Evolutionary conservation across 1,284 basidiomycete species (phyloP), one percentile per base, ranked within the genome.

Genomic region (Puccinia coronata): DNA sequence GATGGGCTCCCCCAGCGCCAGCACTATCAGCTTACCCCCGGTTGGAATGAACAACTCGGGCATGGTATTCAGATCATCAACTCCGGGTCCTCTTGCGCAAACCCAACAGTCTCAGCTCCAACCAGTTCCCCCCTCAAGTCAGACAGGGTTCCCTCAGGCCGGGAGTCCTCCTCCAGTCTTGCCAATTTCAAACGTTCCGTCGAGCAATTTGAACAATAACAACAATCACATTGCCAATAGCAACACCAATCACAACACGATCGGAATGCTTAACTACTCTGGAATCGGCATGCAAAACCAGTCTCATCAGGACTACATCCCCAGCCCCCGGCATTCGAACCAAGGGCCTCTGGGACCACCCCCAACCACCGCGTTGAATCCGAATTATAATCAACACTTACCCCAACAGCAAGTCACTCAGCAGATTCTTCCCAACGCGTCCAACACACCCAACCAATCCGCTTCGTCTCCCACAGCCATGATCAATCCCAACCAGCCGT

Each of bases 291-390:
- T 65, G 31, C 59, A 41, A 65, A 61, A 67, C 31, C 75, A 77
- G 51, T 49, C 57, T 63, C 41, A 59, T 67, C 63, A 43, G 34
- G 75, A 77, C 14, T 77, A 67, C 43, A 53, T 28, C 14, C 36
- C 75, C 39, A 77, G 75, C 43, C 59, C 75, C 12, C 75, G 75
- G 31, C 75, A 77, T 67, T 65, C 75, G 8, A 63, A 63, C 63
- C 75, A 77, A 77, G 41, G 75, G 36, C 49, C 57, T 31, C 28
- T 77, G 41, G 75, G 61, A 12, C 75, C 75, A 63, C 75, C 75
- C 18, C 39, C 75, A 51, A 25, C 75, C 47, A 67, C 43, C 16
- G 39, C 41, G 41, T 49, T 53, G 36, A 63, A 61, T 67, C 34
- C 57, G 8, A 65, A 47, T 14, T 63, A 47, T 16, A 77, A 67